Conservation (phyloP, 1,139 yeast species). For the Taphrina sp. region DNA sequence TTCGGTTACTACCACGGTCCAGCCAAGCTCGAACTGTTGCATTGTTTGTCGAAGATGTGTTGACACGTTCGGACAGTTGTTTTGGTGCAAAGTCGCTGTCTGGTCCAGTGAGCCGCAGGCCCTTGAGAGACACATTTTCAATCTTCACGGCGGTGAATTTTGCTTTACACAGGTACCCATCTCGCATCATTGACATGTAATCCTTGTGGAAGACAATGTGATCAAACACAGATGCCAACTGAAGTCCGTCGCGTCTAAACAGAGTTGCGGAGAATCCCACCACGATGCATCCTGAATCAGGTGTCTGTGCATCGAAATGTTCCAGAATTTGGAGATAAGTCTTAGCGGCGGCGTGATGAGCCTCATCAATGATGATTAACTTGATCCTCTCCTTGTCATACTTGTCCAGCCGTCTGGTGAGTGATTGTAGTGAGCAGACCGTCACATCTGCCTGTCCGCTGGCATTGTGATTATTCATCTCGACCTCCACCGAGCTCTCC, state of each 20-base stretch:
- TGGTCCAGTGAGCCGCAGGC: slow-evolving; percentile 41
- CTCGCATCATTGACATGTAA: slow-evolving; percentile 11
- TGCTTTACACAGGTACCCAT: slow-evolving; percentile 52
- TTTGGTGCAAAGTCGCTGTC: slow-evolving; percentile 57
- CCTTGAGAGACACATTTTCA: slow-evolving; percentile 44
- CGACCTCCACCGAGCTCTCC: slow-evolving; percentile 57
- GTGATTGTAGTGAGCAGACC: slow-evolving; percentile 74
- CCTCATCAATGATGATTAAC: slow-evolving; percentile 81
- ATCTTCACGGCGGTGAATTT: slow-evolving; percentile 59
- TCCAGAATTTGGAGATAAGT: slow-evolving; percentile 61
- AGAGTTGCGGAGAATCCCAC: slow-evolving; percentile 89
- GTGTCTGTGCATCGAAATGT: slow-evolving; percentile 54
- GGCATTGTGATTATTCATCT: slow-evolving; percentile 59
- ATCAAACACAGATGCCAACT: slow-evolving; percentile 63
- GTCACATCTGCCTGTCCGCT: slow-evolving; percentile 58
- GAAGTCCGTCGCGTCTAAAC: slow-evolving; percentile 62
- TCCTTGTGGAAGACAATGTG: slow-evolving; percentile 70
- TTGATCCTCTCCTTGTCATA: slow-evolving; percentile 63
- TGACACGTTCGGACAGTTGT: slow-evolving; percentile 57
- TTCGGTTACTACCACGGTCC: slow-evolving; percentile 47
- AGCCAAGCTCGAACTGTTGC: slow-evolving; percentile 61
- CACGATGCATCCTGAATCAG: slow-evolving; percentile 53
- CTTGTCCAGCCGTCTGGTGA: slow-evolving; percentile 53
- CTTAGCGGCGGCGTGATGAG: slow-evolving; percentile 83
- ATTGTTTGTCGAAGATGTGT: slow-evolving; percentile 55